phyloP scores from a whole-genome alignment of 805 yeast genomes.

The Suhomyces kilbournensis region DNA sequence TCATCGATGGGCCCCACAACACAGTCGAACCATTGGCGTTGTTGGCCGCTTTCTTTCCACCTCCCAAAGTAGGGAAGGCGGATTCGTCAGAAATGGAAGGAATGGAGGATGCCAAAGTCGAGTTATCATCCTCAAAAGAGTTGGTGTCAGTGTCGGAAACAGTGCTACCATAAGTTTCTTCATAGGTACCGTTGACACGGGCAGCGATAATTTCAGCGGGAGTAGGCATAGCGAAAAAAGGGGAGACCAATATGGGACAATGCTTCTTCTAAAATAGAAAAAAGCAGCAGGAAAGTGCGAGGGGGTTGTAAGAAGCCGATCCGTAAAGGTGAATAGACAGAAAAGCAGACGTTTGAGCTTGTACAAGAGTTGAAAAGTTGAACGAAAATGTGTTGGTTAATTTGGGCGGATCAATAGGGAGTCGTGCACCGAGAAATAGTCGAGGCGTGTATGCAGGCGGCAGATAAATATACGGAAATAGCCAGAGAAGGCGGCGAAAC shows the following conservation, averaged over 20 bases:
- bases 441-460: background rate
- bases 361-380: background rate
- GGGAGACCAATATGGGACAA: constrained; percentile 6
- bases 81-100: constrained; percentile 47
- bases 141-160: constrained; percentile 15
- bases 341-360: background rate
- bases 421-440: background rate
- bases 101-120: constrained; percentile 12
- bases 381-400: background rate
- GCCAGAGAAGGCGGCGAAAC: background rate
- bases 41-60: constrained; percentile 30
- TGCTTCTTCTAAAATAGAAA: background rate
- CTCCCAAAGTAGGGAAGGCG: constrained; percentile 68
- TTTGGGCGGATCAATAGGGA: background rate
- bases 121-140: constrained; percentile 3
- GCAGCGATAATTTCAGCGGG: constrained; percentile 51
- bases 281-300: background rate
- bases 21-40: constrained; percentile 29
- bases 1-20: constrained; percentile 42
- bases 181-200: constrained; percentile 31
- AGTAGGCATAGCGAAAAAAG: constrained; percentile 32
- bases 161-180: constrained; percentile 6
- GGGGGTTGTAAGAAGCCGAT: background rate
- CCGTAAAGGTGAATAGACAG: background rate
- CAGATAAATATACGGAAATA: background rate